Conservation (phyloP, 2,329 filamentous ascomycete genomes). For the Pochonia chlamydosporia region DNA sequence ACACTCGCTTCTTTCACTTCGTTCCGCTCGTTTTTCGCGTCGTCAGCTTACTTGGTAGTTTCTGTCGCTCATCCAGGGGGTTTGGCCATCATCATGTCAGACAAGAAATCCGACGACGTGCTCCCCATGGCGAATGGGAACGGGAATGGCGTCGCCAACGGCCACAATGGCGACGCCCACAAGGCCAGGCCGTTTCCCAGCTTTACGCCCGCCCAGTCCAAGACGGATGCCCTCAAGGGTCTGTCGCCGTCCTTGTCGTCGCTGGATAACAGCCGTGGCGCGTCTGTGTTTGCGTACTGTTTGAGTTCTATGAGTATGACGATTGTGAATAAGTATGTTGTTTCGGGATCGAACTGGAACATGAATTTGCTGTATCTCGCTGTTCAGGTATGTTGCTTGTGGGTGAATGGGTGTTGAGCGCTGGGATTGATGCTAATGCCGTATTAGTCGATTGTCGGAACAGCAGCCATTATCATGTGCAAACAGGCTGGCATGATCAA, state of each 20-base stretch:
- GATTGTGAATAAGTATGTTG: slow-evolving; percentile 96
- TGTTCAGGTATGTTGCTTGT: slow-evolving; percentile 73
- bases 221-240: slow-evolving; percentile 5
- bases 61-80: neutral
- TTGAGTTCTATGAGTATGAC: slow-evolving; percentile 98
- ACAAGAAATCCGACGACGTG: slow-evolving; percentile 9
- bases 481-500: slow-evolving; percentile 79
- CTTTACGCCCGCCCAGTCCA: slow-evolving; percentile 7
- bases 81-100: slow-evolving; percentile 4
- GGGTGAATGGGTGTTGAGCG: too few species aligned
- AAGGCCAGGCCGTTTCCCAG: neutral
- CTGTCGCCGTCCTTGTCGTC: slow-evolving; percentile 1
- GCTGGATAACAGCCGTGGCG: slow-evolving; percentile 66
- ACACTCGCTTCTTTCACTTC: too few species aligned
- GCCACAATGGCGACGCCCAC: neutral
- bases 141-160: neutral
- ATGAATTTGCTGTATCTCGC: slow-evolving; percentile 92
- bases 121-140: neutral
- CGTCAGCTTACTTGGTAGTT: neutral
- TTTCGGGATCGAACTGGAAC: slow-evolving; percentile 88
- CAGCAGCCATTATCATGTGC: slow-evolving; percentile 73
- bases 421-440: neutral
- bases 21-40: neutral
- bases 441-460: slow-evolving; percentile 79
- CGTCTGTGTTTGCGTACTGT: slow-evolving; percentile 88